A percentile compares a stretch with the other conserved stretches of the same genome.
Evolutionary conservation across 2,329 filamentous ascomycete genomes (phyloP).

Genomic region (Penicillium sclerotiorum): DNA sequence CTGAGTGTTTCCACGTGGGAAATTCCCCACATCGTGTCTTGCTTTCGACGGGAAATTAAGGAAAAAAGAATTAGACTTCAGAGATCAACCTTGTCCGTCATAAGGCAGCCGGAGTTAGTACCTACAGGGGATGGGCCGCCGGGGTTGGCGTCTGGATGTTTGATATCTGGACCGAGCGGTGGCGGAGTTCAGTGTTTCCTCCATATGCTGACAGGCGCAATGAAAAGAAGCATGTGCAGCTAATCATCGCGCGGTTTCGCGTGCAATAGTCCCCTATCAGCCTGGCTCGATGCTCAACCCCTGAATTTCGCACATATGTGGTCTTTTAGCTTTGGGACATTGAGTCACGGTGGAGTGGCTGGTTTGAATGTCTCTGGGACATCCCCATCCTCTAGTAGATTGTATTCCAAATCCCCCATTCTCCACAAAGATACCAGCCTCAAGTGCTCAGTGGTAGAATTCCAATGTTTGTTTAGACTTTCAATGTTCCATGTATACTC

Average conservation of each 20-base stretch:
- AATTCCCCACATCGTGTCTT: constrained; percentile 12
- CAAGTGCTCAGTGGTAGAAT: no score
- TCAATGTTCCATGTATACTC: no score
- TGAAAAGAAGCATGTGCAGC: neutral
- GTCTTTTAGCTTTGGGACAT: neutral
- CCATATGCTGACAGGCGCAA: neutral
- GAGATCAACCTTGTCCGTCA: neutral
- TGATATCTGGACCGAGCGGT: constrained; percentile 3
- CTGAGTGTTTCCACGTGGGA: constrained; percentile 15
- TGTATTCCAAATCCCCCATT: neutral
- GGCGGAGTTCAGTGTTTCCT: neutral
- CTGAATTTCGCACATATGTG: no score
- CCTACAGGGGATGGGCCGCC: no score
- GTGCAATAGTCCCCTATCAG: no score
- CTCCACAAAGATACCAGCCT: constrained; percentile 1
- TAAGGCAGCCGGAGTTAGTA: neutral
- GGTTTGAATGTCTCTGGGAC: neutral
- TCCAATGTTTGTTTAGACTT: no score
- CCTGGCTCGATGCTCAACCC: no score
- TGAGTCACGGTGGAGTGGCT: no score
- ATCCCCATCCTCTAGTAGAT: neutral
- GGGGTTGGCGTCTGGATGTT: no score
- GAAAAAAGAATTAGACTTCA: neutral
- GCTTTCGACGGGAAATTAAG: neutral
- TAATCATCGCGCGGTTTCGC: no score